Percentiles rank a stretch among this genome's conserved stretches.
phyloP scores from a whole-genome alignment of 2,329 filamentous ascomycete species.

The Parastagonospora avenae region DNA sequence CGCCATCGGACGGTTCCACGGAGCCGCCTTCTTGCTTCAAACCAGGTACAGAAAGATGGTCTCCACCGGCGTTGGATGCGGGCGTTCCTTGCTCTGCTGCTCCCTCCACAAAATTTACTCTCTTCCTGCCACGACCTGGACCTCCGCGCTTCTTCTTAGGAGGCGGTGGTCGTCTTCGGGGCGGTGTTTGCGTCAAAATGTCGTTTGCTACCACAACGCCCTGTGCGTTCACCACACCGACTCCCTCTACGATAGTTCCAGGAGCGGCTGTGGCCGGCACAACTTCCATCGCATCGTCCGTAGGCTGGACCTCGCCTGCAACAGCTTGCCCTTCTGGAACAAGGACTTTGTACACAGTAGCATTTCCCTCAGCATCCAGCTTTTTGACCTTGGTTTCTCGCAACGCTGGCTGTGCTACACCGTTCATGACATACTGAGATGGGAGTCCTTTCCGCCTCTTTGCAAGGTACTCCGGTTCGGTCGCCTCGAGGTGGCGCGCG shows the following conservation, averaged over 20 bases:
- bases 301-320: conserved; percentile 77
- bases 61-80: conserved; percentile 25
- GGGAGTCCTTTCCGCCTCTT: conserved; percentile 65
- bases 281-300: conserved; percentile 55
- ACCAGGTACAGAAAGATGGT: conserved; percentile 31
- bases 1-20: conserved; percentile 42
- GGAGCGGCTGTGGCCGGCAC: conserved; percentile 57
- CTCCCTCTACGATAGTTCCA: conserved; percentile 64
- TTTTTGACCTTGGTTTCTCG: conserved; percentile 81
- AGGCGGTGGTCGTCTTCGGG: conserved; percentile 70
- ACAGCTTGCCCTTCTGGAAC: conserved; percentile 78
- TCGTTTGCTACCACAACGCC: conserved; percentile 62
- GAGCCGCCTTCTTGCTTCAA: conserved; percentile 49
- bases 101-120: conserved; percentile 64
- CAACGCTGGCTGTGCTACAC: conserved; percentile 52
- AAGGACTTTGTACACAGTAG: conserved; percentile 82
- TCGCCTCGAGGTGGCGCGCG: conserved; percentile 61
- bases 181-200: conserved; percentile 54
- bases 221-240: conserved; percentile 65
- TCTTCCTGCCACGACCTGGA: conserved; percentile 79
- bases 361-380: conserved; percentile 75
- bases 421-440: conserved; percentile 44
- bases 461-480: conserved; percentile 67
- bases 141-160: conserved; percentile 79
- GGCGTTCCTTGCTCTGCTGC: conserved; percentile 40